Base-by-base conservation (phyloP, 805 yeast species). In the Kuraishia molischiana region DNA sequence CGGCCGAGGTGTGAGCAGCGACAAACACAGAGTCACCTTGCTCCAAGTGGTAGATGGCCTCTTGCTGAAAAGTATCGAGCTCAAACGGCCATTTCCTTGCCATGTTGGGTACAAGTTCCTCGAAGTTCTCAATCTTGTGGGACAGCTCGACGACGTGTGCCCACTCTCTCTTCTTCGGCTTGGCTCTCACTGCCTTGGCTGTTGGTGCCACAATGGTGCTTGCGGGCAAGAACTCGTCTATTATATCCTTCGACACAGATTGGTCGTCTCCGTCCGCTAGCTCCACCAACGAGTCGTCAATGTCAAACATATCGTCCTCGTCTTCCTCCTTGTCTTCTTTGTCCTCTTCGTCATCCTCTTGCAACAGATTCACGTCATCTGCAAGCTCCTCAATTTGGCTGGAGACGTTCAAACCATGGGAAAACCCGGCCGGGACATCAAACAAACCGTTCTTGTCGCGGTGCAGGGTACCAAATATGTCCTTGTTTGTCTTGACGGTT, bases 1-100 rank as follows among this genome's bases (percentile, higher is more conserved):
- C 98, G 0, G 98, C 98, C 3, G 97, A 90, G 0, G 98, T 90
- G 58, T 90, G 98, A 0, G 99, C 99, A 3, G 97, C 97, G 3
- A 92, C 95, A 60, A 92, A 92, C 3, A 92, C 99, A 5, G 97
- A 90, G 53, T 92, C 98, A 29, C 97, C 97, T 58, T 87, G 95
- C 53, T 92, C 99, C 43, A 92, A 66, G 58, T 89, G 97, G 53
- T 84, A 92, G 0, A 92, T 83, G 0, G 99, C 98, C 60, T 92
- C 97, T 53, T 92, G 87, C 56, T 92, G 99, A 61, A 92, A 92
- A 24, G 83, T 79, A 61, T 92, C 99, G 34, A 92, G 67, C 54
- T 87, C 90, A 52, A 92, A 92, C 0, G 98, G 97, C 92, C 95
- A 92, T 32, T 70, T 76, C 37, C 95, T 66, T 0, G 98, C 98